Base-by-base conservation (phyloP, 2,329 filamentous ascomycete species). In the Colletotrichum spinosum region DNA sequence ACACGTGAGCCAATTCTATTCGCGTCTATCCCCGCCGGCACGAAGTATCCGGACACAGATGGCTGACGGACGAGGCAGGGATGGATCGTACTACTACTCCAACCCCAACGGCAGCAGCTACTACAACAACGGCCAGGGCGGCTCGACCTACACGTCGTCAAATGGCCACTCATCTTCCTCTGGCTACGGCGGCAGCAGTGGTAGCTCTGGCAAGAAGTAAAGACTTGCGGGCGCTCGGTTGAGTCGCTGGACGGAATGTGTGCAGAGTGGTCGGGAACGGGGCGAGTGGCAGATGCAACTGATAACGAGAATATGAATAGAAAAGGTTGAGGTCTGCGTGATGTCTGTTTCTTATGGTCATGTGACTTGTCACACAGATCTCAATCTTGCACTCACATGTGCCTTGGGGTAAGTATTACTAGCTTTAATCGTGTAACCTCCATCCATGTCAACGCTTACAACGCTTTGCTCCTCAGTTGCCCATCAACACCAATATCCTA, bases 61-160 rank as follows among this genome's bases (percentile, higher is more conserved):
- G 11, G 46, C 51, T 65, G 42, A 67, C 37, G 52, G 33, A 41
- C 64, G 13, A 57, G 4, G 41, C 33, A 86, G 84, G 25, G 72
- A 92, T 70, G 88, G 89, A 42, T 91, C 88, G 2, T 92, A 92
- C 82, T 92, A 92, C 80, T 92, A 92, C 78, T 86, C 84, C 73
- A 92, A 92, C 78, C 78, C 88, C 50, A 84, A 90, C 68, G 88
- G 88, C 12, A 90, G 86, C 72, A 90, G 86, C 44, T 92, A 92
- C 79, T 79, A 91, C 82, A 90, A 91, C 76, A 76, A 82, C 69
- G 88, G 88, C 49, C 73, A 74, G 10, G 89, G 89, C 6, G 72
- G 77, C 53, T 84, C 86, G 33, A 87, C 77, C 15, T 92, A 92
- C 77, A 92, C 86, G 15, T 70, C 87, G 9, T 77, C 89, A 7